A percentile compares a stretch with the other conserved stretches of the same genome.
These are phyloP conservation scores for Aspergillus biplanus DNA, from an alignment of 495 filamentous ascomycete species.

Conservation along the genomic window DNA sequence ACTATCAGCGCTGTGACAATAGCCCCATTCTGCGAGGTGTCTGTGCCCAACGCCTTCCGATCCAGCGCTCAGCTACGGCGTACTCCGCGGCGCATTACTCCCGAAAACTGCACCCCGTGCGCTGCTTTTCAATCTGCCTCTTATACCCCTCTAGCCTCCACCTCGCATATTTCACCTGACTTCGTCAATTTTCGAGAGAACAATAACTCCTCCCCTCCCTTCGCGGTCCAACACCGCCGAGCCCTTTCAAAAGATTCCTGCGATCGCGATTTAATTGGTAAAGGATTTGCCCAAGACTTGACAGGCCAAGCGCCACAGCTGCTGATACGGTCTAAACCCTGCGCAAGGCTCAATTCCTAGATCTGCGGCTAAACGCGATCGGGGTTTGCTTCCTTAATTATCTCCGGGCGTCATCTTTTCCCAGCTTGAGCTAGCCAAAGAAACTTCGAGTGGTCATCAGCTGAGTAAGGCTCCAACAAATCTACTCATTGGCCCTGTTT, in stretches of 20 bases:
- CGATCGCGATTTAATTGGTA: constrained; percentile 25
- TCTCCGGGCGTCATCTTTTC: constrained; percentile 16
- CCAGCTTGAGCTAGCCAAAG: constrained; percentile 15
- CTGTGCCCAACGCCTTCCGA: constrained; percentile 32
- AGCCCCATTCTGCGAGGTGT: constrained; percentile 21
- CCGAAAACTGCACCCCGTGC: not conserved
- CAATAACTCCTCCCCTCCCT: not conserved
- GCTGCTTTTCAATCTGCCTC: not conserved
- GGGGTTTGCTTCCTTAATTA: constrained; percentile 21
- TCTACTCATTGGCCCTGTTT: constrained; percentile 19
- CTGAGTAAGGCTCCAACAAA: constrained; percentile 17
- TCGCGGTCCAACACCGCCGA: not conserved
- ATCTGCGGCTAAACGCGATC: constrained; percentile 31
- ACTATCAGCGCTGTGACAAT: constrained; percentile 14
- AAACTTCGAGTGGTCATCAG: constrained; percentile 17
- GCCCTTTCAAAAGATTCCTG: constrained; percentile 3
- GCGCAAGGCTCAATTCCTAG: constrained; percentile 29
- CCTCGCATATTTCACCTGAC: not conserved
- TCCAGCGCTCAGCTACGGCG: constrained; percentile 20
- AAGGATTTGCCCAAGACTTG: constrained; percentile 22
- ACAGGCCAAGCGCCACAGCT: constrained; percentile 34
- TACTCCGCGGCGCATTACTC: not conserved
- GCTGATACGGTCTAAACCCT: constrained; percentile 38
- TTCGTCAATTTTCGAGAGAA: not conserved
- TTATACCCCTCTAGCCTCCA: not conserved